Evolutionary conservation across 192 early-diverging fungal species (phyloP), one percentile per base, ranked within the genome.

Genomic region (Gryganskiella cystojenkinii): DNA sequence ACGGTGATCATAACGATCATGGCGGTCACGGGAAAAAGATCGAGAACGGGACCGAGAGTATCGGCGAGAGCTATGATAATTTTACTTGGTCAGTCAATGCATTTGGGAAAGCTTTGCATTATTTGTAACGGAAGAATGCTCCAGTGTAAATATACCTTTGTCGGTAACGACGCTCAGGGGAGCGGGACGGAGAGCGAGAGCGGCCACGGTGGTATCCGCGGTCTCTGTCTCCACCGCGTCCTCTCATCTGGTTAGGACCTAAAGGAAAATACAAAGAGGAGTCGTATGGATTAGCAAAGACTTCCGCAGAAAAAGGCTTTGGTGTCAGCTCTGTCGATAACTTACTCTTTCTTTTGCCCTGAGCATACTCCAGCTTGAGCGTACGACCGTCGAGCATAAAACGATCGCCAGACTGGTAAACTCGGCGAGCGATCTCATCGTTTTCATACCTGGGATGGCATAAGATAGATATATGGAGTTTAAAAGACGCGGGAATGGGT

Each of bases 221-320:
- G 13, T 13, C 7, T 9, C 37, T 5, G 37, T 40, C 37, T 9
- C 37, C 37, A 40, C 37, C 60, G 25, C 49, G 49, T 45, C 13
- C 10, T 61, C 60, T 61, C 60, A 61, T 61, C 45, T 61, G 60
- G 24, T 61, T 15, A 49, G 60, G 60, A 28, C 60, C 60, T 61
- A 61, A 22, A n/a, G 25, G 27, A 40, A 13, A 40, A 13, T 13
- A 40, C 37, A 9, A 9, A 40, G 37, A 13, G n/a, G n/a, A n/a
- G n/a, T n/a, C n/a, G n/a, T n/a, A n/a, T n/a, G n/a, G n/a, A n/a
- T n/a, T n/a, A n/a, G n/a, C n/a, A 20, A 31, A 2, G 19, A 35
- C 24, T 5, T 27, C 20, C 49, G 8, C 54, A 56, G 11, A 8
- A 4, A 52, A 52, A 52, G 11, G 20, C 7, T 17, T 14, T 22